Percentiles rank a stretch among this genome's conserved stretches.
phyloP scores from a whole-genome alignment of 108 stramenopile species.

The Nannochloropsis granulata region DNA sequence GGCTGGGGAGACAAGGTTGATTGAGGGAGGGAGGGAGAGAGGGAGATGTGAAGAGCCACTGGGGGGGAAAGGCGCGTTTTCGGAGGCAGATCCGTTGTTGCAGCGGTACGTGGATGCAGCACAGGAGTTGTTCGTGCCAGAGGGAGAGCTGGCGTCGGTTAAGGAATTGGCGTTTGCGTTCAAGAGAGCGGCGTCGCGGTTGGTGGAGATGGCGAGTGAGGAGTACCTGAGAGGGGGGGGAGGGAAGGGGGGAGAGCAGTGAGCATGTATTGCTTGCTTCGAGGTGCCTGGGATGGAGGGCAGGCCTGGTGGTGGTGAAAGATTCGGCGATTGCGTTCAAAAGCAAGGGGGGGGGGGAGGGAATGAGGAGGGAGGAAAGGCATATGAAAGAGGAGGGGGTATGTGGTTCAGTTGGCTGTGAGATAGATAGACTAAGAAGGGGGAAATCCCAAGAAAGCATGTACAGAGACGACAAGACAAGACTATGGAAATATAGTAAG shows the following conservation, averaged over 20 bases:
- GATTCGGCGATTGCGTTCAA: no score
- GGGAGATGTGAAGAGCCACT: not conserved
- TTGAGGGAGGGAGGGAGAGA: not conserved
- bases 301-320: no score
- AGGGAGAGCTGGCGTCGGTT: conserved; percentile 9
- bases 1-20: not conserved
- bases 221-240: conserved; percentile 28
- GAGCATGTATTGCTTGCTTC: no score
- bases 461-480: no score
- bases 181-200: conserved; percentile 60
- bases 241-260: not conserved
- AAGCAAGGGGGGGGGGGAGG: no score
- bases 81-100: not conserved
- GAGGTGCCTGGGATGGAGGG: no score
- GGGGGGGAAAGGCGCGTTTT: not conserved
- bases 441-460: no score
- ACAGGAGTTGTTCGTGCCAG: not conserved
- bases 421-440: no score
- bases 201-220: conserved; percentile 66
- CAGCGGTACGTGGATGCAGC: not conserved
- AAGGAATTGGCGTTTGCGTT: conserved; percentile 78
- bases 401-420: no score
- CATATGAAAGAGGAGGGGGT: no score
- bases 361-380: no score
- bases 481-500: no score